Conservation (phyloP, 2,329 filamentous ascomycete genomes). For the Didymella lethalis region DNA sequence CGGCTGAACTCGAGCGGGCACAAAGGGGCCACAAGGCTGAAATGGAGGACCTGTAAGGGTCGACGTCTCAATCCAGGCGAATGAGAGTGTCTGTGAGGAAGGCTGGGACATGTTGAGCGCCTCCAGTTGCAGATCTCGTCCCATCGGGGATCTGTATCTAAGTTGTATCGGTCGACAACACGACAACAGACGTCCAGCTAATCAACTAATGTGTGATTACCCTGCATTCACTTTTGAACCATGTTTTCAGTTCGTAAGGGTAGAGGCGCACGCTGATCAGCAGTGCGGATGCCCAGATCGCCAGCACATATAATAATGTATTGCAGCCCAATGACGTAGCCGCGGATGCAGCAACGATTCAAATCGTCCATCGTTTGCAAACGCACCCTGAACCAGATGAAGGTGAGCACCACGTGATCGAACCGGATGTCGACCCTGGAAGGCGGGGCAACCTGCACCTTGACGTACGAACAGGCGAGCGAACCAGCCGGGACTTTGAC, state of each 20-base stretch:
- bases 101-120: constrained; percentile 10
- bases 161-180: neutral
- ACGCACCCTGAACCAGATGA: constrained; percentile 14
- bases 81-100: constrained; percentile 10
- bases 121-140: constrained; percentile 10
- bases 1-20: constrained; percentile 9
- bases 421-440: constrained; percentile 5
- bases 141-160: constrained; percentile 3
- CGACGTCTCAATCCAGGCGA: constrained; percentile 8
- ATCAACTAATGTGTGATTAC: neutral
- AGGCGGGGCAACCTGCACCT: constrained; percentile 32
- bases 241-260: neutral
- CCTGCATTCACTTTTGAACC: neutral
- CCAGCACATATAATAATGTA: neutral
- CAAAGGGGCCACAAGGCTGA: constrained; percentile 27
- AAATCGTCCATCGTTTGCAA: neutral
- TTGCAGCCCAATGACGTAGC: constrained; percentile 13
- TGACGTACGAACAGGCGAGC: constrained; percentile 36
- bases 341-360: neutral
- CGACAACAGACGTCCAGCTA: neutral
- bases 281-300: neutral
- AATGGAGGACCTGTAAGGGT: constrained; percentile 16
- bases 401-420: constrained; percentile 31
- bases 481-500: constrained; percentile 16
- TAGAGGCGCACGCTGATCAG: neutral